Percentiles rank a stretch among this genome's conserved stretches.
Evolutionary conservation across 1,284 basidiomycete genomes (phyloP).

Genomic region (Vanrija sp.): DNA sequence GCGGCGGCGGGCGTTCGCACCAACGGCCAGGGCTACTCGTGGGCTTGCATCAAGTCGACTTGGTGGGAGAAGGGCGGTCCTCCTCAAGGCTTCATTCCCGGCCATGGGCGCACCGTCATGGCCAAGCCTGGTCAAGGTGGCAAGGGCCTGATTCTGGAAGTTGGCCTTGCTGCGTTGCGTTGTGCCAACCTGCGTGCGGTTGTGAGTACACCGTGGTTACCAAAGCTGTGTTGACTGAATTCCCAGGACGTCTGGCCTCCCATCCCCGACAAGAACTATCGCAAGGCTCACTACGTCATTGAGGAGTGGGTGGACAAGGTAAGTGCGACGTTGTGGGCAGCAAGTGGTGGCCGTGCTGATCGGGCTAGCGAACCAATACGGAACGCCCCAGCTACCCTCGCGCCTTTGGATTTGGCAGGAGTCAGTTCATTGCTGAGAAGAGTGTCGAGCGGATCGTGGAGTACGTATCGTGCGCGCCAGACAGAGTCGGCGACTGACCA

Average conservation of each 20-base stretch:
- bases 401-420: slow-evolving; percentile 63
- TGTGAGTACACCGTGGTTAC: slow-evolving; percentile 16
- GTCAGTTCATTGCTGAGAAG: slow-evolving; percentile 63
- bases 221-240: background rate
- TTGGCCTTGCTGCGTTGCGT: slow-evolving; percentile 72
- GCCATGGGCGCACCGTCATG: slow-evolving; percentile 35
- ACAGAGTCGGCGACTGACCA: background rate
- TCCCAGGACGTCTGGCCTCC: slow-evolving; percentile 73
- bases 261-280: slow-evolving; percentile 69
- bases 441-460: slow-evolving; percentile 69
- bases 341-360: background rate
- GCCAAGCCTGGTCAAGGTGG: slow-evolving; percentile 26
- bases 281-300: slow-evolving; percentile 75
- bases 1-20: slow-evolving; percentile 34
- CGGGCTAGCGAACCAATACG: slow-evolving; percentile 37
- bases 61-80: slow-evolving; percentile 66
- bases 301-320: slow-evolving; percentile 77
- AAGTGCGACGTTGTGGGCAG: slow-evolving; percentile 12
- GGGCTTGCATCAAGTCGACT: slow-evolving; percentile 63
- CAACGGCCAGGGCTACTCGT: slow-evolving; percentile 57
- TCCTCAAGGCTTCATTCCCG: slow-evolving; percentile 44
- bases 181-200: slow-evolving; percentile 69
- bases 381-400: slow-evolving; percentile 38
- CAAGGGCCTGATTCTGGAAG: slow-evolving; percentile 63
- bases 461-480: slow-evolving; percentile 21